phyloP scores from a whole-genome alignment of 1,284 basidiomycete species.

The Ceratobasidium sp. region DNA sequence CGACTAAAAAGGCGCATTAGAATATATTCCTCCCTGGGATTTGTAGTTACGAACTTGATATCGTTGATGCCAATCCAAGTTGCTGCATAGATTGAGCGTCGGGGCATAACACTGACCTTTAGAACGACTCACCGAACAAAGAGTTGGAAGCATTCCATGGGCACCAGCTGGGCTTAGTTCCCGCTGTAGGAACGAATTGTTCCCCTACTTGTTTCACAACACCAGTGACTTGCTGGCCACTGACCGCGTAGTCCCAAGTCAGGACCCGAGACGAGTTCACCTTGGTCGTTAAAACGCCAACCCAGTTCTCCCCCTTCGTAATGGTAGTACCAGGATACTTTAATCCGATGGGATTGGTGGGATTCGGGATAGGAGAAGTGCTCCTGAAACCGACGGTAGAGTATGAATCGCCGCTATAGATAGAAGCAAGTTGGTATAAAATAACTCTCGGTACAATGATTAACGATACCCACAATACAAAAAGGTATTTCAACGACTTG shows the following conservation, averaged over 20 bases:
- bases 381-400: conserved; percentile 17
- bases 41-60: conserved; percentile 54
- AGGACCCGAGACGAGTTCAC: conserved; percentile 20
- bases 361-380: conserved; percentile 14
- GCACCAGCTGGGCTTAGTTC: conserved; percentile 52
- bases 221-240: conserved; percentile 13
- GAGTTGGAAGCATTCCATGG: conserved; percentile 54
- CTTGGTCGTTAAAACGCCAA: conserved; percentile 14
- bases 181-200: conserved; percentile 51
- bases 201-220: conserved; percentile 32
- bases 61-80: conserved; percentile 73
- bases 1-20: conserved; percentile 11
- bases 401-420: conserved; percentile 19
- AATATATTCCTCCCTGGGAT: neutral
- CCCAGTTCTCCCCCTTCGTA: conserved; percentile 17
- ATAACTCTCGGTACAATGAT: neutral
- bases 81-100: conserved; percentile 49
- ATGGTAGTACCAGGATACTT: conserved; percentile 22
- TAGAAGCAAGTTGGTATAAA: neutral
- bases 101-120: neutral
- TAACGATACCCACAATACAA: conserved; percentile 1
- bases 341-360: conserved; percentile 12
- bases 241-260: conserved; percentile 27
- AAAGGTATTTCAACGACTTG: neutral
- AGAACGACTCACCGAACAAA: conserved; percentile 54